phyloP scores from a whole-genome alignment of 148 eudicot genomes.

The Cornus kousa region DNA sequence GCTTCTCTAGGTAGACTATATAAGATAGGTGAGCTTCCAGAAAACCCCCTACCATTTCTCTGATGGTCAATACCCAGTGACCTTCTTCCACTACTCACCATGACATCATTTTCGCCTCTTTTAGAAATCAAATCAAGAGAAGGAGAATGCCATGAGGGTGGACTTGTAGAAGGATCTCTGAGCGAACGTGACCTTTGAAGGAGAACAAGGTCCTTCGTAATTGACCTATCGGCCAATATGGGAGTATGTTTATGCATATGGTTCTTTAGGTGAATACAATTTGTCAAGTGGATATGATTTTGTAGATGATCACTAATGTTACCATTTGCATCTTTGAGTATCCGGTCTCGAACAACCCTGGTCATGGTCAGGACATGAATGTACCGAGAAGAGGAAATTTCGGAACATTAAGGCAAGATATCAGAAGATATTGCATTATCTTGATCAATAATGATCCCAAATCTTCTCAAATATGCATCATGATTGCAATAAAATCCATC shows the following conservation, averaged over 20 bases:
- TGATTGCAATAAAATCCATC: constrained; percentile 18
- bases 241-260: constrained; percentile 95
- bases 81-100: constrained; percentile 47
- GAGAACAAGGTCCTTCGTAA: constrained; percentile 76
- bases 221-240: constrained; percentile 57
- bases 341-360: constrained; percentile 63
- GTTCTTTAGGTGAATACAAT: constrained; percentile 91
- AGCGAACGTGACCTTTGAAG: constrained; percentile 87
- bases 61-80: constrained; percentile 48
- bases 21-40: constrained; percentile 43
- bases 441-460: constrained; percentile 24
- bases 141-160: constrained; percentile 79
- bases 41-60: constrained; percentile 33
- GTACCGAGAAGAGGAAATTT: constrained; percentile 19
- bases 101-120: constrained; percentile 43
- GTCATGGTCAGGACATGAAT: constrained; percentile 59
- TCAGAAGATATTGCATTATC: constrained; percentile 41
- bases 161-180: constrained; percentile 88
- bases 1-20: constrained; percentile 28
- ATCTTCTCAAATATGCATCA: constrained; percentile 20
- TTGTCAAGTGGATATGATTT: constrained; percentile 86
- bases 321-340: constrained; percentile 80
- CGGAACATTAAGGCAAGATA: constrained; percentile 28
- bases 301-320: constrained; percentile 74
- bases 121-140: constrained; percentile 48